Evolutionary conservation across 2,329 filamentous ascomycete genomes (phyloP), one percentile per base, ranked within the genome.

Genomic region (Chrysoporthe austroafricana): DNA sequence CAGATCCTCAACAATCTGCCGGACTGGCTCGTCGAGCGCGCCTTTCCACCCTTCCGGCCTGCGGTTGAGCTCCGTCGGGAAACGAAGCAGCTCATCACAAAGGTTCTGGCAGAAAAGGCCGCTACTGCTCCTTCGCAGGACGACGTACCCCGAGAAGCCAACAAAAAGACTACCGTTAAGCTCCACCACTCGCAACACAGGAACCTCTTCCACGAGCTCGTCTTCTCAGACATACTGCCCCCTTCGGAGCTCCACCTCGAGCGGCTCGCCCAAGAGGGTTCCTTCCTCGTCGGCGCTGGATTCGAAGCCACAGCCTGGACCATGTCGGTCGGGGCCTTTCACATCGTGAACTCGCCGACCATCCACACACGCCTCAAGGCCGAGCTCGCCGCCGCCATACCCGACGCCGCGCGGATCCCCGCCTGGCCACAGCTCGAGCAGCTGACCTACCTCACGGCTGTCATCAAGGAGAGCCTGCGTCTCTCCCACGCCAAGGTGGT

Each of bases 381-480:
- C 5, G 48, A 56, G 61, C 48, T 63, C 1, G 16, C 48, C 3
- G 16, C 34, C 3, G 48, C 61, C 34, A 63, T 63, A 1, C 61
- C 61, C 1, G 9, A 63, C 34, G 16, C 34, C 8, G 16, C 13
- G 7, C 1, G 2, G 16, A 63, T 63, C 8, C 61, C 34, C 1
- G 4, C 1, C 2, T 56, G 34, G 61, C 13, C 13, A 0, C 21
- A 39, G 4, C 34, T 63, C 2, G 48, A 54, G 48, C 16, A 52
- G 39, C 46, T 56, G 11, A 46, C 61, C 5, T 63, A 54, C n/a
- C n/a, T 63, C 16, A 34, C 63, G n/a, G 52, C 13, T 34, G 63
- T 50, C 7, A 44, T 62, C 14, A 21, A 46, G 11, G 59, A 62
- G n/a, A 62, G 52, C 63, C 63, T 58, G 14, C 39, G 52, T n/a